Evolutionary conservation across 176 grass and related monocot species (phyloP).

Genomic region (Oryza glaberrima): DNA sequence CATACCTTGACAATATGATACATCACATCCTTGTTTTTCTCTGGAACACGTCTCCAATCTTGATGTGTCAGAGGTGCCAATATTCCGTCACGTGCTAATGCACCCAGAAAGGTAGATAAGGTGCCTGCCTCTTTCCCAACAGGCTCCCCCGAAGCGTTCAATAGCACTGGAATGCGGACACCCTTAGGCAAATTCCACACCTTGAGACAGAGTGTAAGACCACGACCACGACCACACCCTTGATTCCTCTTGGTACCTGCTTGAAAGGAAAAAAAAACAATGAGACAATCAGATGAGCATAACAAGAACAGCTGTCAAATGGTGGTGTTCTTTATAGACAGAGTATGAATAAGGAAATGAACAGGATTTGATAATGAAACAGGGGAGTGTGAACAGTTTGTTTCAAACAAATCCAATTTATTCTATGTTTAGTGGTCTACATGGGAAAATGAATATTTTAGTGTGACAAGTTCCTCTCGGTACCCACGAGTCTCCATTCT

Average conservation of each 20-base stretch:
- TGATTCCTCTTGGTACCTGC: conserved; percentile 18
- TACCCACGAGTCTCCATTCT: conserved; percentile 4
- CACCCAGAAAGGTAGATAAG: conserved; percentile 45
- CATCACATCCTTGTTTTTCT: conserved; percentile 56
- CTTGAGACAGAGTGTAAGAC: conserved; percentile 40
- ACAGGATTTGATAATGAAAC: conserved; percentile 18
- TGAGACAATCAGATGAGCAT: neutral
- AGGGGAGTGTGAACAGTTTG: neutral
- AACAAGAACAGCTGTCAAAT: neutral
- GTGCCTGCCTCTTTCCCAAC: conserved; percentile 47
- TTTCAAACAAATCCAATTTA: conserved; percentile 35
- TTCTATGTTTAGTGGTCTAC: neutral
- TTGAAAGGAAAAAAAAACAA: conserved; percentile 24
- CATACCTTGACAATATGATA: conserved; percentile 49
- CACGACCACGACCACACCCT: conserved; percentile 23
- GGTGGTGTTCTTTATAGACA: neutral
- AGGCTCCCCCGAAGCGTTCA: conserved; percentile 49
- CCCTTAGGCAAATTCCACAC: conserved; percentile 54
- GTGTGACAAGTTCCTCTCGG: neutral
- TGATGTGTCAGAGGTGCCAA: conserved; percentile 44
- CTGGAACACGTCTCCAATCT: conserved; percentile 47
- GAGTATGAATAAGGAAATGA: conserved; percentile 3
- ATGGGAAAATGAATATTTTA: conserved; percentile 12
- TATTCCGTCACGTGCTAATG: conserved; percentile 57
- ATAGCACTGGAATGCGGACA: conserved; percentile 40